Conservation (phyloP, 208 protist genomes). For the Leishmania aethiopica region DNA sequence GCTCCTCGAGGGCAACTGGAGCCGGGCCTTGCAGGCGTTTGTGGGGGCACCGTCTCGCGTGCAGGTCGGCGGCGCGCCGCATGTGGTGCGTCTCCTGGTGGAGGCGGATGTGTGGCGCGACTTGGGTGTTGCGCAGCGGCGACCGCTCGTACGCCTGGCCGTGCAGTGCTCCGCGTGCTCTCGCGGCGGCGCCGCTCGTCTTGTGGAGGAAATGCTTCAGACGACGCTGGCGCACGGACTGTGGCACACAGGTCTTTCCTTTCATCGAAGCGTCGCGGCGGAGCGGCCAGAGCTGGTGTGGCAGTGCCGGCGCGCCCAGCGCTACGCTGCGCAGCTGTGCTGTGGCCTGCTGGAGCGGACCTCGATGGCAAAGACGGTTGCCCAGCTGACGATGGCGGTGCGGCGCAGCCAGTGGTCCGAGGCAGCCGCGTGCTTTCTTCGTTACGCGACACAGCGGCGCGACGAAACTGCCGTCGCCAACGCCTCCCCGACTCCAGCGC, state of each 20-base stretch:
- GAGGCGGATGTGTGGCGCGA: slow-evolving; percentile 57
- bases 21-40: slow-evolving; percentile 44
- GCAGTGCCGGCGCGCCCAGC: slow-evolving; percentile 36
- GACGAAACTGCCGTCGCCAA: background rate
- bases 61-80: slow-evolving; percentile 46
- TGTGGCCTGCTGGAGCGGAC: slow-evolving; percentile 51
- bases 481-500: background rate
- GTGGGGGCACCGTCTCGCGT: slow-evolving; percentile 33
- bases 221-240: slow-evolving; percentile 45
- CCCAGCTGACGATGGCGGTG: slow-evolving; percentile 37
- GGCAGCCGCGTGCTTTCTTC: slow-evolving; percentile 52
- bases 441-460: slow-evolving; percentile 24
- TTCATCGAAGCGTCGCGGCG: slow-evolving; percentile 51
- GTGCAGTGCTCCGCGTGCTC: slow-evolving; percentile 34
- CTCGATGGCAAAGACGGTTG: slow-evolving; percentile 45
- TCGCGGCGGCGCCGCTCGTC: slow-evolving; percentile 12
- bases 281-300: slow-evolving; percentile 57
- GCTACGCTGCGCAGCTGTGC: slow-evolving; percentile 53
- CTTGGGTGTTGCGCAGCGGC: slow-evolving; percentile 31
- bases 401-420: slow-evolving; percentile 50
- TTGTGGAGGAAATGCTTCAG: slow-evolving; percentile 57
- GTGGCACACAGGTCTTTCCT: slow-evolving; percentile 66
- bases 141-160: slow-evolving; percentile 49
- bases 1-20: slow-evolving; percentile 61
- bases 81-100: slow-evolving; percentile 63